Base-by-base conservation (phyloP, 345 rosid species). In the Linum trigynum region DNA sequence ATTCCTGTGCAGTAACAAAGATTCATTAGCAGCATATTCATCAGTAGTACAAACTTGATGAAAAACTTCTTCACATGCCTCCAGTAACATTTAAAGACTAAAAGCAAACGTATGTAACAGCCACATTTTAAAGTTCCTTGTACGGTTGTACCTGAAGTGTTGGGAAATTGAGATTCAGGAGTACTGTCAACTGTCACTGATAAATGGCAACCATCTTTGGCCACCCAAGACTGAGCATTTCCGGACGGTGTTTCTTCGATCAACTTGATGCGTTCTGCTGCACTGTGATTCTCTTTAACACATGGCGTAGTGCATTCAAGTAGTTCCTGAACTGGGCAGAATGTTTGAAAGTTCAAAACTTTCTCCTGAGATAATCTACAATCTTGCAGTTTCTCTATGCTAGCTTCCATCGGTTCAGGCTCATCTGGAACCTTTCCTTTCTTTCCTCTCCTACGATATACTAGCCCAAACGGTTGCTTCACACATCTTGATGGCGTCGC, bases 141-240 rank as follows among this genome's bases (percentile, higher is more conserved):
- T n/a, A n/a, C n/a, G n/a, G n/a, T n/a, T n/a, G n/a, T 66, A 82
- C 89, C 83, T 71, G 84, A 70, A 67, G 72, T 80, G 68, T 69
- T 71, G 38, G 50, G 77, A 48, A 73, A 68, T 71, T 73, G 82
- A 68, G 74, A 63, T 68, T 45, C 76, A 48, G 81, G 78, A 74
- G 85, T 81, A 51, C 69, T 45, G 63, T 78, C 80, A 51, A 77
- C 45, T 67, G 80, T 74, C 66, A 63, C 65, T 57, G 79, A 73
- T 63, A 70, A 39, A 11, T 75, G 75, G 39, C 53, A 66, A 68
- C 75, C 84, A 72, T 73, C 68, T 41, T 65, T 50, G 45, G 38
- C 57, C 66, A 62, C 42, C 64, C 69, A 73, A 62, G 37, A 12
- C 59, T 63, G 66, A 1, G 56, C 35, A 45, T 75, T 79, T 57